These are phyloP conservation scores for Spizellomyces punctatus DNA, from an alignment of 192 early-diverging fungal species.

Conservation along the genomic window DNA sequence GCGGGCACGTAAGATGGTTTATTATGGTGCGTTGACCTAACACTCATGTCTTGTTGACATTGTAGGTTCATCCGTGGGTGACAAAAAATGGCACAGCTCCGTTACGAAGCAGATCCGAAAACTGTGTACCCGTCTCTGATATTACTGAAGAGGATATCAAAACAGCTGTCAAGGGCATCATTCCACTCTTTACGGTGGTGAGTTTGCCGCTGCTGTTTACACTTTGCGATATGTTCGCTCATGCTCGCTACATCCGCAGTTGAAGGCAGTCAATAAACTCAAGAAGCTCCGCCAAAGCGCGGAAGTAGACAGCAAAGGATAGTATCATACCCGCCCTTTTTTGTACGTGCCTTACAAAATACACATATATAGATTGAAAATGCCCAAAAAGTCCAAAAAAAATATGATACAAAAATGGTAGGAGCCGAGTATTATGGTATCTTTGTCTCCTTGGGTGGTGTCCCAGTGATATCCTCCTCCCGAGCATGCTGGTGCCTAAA, in stretches of 20 bases:
- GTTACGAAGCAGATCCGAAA: conserved; percentile 72
- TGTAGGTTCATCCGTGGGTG: conserved; percentile 61
- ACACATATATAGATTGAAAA: not conserved
- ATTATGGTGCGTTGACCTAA: conserved; percentile 4
- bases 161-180: conserved; percentile 71
- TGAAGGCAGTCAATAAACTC: conserved; percentile 55
- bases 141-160: conserved; percentile 87
- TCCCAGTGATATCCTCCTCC: too few relatives aligned
- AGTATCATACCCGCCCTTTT: not conserved
- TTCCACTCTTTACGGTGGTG: conserved; percentile 67
- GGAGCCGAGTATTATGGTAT: too few relatives aligned
- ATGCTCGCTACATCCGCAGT: conserved; percentile 18
- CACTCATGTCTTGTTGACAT: not conserved
- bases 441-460: too few relatives aligned
- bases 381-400: not conserved
- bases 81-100: conserved; percentile 65
- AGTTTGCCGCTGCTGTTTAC: not conserved
- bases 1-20: conserved; percentile 41
- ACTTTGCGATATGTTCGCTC: not conserved
- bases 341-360: not conserved
- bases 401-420: not conserved
- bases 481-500: too few relatives aligned
- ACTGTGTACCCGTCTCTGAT: conserved; percentile 73
- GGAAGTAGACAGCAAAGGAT: not conserved
- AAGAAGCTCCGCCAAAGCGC: conserved; percentile 28